Percentiles rank a stretch among this genome's conserved stretches.
These are phyloP conservation scores for Pezicula radicicola DNA, from an alignment of 2,329 filamentous ascomycete species.

Conservation along the genomic window DNA sequence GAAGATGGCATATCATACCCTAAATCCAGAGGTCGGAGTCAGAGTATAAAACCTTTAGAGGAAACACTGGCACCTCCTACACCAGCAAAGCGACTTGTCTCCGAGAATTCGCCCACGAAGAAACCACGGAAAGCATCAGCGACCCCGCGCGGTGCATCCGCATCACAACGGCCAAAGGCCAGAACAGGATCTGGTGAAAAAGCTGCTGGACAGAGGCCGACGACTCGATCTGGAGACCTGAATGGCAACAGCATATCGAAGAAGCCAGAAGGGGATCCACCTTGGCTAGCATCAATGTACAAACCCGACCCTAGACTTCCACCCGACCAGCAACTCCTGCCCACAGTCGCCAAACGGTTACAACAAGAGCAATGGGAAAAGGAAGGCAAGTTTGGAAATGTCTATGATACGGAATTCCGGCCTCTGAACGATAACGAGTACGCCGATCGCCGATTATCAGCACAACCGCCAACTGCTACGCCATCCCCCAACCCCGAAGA, in stretches of 20 bases:
- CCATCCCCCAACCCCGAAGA: constrained; percentile 25
- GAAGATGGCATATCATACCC: constrained; percentile 56
- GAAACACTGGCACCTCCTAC: constrained; percentile 41
- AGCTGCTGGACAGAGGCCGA: constrained; percentile 51
- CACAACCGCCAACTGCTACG: constrained; percentile 11
- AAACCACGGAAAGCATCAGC: constrained; percentile 21
- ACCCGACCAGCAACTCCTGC: constrained; percentile 91
- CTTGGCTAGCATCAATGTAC: constrained; percentile 93
- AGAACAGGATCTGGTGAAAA: constrained; percentile 52
- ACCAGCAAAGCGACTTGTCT: constrained; percentile 27
- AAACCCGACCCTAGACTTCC: constrained; percentile 92
- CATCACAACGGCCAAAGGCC: constrained; percentile 46
- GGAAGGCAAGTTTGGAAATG: constrained; percentile 80
- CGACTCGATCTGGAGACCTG: constrained; percentile 58
- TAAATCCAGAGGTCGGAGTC: constrained; percentile 68
- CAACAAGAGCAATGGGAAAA: constrained; percentile 95
- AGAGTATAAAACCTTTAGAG: constrained; percentile 59
- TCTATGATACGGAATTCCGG: constrained; percentile 85
- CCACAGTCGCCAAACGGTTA: constrained; percentile 85
- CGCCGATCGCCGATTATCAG: constrained; percentile 14
- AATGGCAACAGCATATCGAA: constrained; percentile 43
- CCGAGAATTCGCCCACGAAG: constrained; percentile 55
- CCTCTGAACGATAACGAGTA: constrained; percentile 69
- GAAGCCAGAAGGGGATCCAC: constrained; percentile 88
- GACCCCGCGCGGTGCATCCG: constrained; percentile 26